Evolutionary conservation across 345 rosid genomes (phyloP), one percentile per base, ranked within the genome.

Genomic region (Leavenworthia alabamica): DNA sequence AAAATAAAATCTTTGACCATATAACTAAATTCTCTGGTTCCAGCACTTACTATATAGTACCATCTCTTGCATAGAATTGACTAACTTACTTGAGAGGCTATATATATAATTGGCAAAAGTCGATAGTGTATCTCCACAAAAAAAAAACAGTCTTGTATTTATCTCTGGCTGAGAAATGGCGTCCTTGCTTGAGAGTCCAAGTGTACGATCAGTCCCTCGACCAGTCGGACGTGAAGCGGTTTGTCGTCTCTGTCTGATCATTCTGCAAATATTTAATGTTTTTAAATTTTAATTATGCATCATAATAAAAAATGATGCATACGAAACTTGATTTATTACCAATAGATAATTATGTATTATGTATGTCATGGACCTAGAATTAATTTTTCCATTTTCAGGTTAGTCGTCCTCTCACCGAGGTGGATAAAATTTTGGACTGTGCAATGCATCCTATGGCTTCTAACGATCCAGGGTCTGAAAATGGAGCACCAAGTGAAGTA

Each of bases 391-490:
- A 20, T 73, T 15, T 81, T 73, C 90, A 89, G 99, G 88, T 78
- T 67, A 80, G 86, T n/a, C n/a, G n/a, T 77, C 88, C 85, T 15
- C 70, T 87, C 26, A 74, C 62, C 50, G 83, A 84, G 43, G 77
- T 93, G 70, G 97, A 93, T 19, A 82, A 78, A 73, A 71, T 93
- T 65, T 75, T 93, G 83, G 97, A 85, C 68, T 74, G 77, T 26
- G 82, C 85, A 70, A 63, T 82, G 89, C 97, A 91, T 40, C 97
- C 94, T 24, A 85, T 85, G 13, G 81, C 64, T 59, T 88, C 86
- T 66, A 76, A 56, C 11, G 58, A 50, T 41, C 48, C 11, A 13
- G 86, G 83, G 77, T 81, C 77, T 60, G 78, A 86, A 20, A 80
- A 65, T 27, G 64, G 77, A 63, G 89, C 75, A 24, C 64, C 86